Base-by-base conservation (phyloP, 1,284 basidiomycete genomes). In the Moesziomyces sp. region DNA sequence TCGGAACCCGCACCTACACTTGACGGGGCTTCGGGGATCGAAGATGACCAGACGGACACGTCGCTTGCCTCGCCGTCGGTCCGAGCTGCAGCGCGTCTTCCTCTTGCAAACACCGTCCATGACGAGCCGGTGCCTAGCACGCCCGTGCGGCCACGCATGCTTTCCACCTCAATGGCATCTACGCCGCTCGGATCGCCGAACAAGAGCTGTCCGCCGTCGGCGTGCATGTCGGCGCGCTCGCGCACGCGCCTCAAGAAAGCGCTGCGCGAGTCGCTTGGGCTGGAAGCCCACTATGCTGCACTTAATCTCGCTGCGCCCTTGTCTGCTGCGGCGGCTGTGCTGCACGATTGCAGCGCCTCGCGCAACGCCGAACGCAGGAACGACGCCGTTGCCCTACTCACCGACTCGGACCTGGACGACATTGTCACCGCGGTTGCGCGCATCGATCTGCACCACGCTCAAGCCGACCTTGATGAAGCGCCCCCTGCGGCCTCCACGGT, bases 331-430 rank as follows among this genome's bases (percentile, higher is more conserved):
- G 26, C 26, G 26, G 26, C 26, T 26, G 24, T 26, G 26, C 13
- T 13, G 30, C 30, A 0, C 11, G 11, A 33, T 13, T 3, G 3
- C 1, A 13, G 10, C 30, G 30, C 30, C 30, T 33, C 11, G 30
- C 30, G 16, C 24, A 24, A 24, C 11, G 10, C n/a, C 10, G 38
- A 21, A 28, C 6, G 26, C 26, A 28, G 26, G 5, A 28, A 28
- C 26, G 5, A 28, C 5, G 11, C 7, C 64, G 46, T 5, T 53
- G 6, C 46, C 52, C 40, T 72, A 23, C 38, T 72, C 4, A 72
- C 63, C 23, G 63, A 66, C 5, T 63, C 66, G 28, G 69, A 72
- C 26, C 45, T 72, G 4, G 69, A 72, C 44, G 69, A 67, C 43
- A 24, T 72, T 9, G 67, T 70, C 13, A 57, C 51, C 19, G 67